Base-by-base conservation (phyloP, 2,329 filamentous ascomycete species). In the Nannizziopsis arthrosporioides region DNA sequence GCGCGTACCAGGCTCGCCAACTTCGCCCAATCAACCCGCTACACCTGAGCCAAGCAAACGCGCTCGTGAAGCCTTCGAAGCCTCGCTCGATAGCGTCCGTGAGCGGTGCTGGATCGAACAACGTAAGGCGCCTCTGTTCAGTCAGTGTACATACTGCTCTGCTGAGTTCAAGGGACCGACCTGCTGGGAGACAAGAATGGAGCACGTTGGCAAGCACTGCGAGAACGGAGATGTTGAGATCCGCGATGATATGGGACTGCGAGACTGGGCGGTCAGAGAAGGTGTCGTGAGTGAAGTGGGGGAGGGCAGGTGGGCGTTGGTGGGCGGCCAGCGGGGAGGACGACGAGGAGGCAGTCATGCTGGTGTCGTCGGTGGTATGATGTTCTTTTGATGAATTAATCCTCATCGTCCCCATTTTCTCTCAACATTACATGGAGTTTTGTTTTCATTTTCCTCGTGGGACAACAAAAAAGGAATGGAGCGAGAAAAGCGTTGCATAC, bases 141-240 rank as follows among this genome's bases (percentile, higher is more conserved):
- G 86, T 58, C 75, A 81, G 0, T 77, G 77, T 1, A 57, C 61
- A 0, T 77, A 76, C 52, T 95, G 89, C 62, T 58, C 49, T 2
- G 50, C 59, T 42, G 61, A 63, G 0, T 94, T 93, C 59, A 62
- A 70, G 5, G 85, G 83, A 0, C 52, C 61, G 0, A 74, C 70
- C 5, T 78, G 78, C 9, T 94, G 88, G 88, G 84, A 92, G 50
- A 75, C 81, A 49, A 74, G 85, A 18, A 86, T 94, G 80, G 89
- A 95, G 63, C 89, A 95, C 65, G 78, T 94, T 2, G 86, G 85
- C 0, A 74, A 78, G 50, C 89, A 95, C 62, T 73, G 90, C 40
- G 86, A 92, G 64, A 82, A 81, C 54, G 61, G 62, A 6, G 54
- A 65, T 45, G 35, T 55, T 22, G 47, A 59, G n/a, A 56, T 68